Base-by-base conservation (phyloP, 2,329 filamentous ascomycete genomes). In the Alternaria conjuncta region DNA sequence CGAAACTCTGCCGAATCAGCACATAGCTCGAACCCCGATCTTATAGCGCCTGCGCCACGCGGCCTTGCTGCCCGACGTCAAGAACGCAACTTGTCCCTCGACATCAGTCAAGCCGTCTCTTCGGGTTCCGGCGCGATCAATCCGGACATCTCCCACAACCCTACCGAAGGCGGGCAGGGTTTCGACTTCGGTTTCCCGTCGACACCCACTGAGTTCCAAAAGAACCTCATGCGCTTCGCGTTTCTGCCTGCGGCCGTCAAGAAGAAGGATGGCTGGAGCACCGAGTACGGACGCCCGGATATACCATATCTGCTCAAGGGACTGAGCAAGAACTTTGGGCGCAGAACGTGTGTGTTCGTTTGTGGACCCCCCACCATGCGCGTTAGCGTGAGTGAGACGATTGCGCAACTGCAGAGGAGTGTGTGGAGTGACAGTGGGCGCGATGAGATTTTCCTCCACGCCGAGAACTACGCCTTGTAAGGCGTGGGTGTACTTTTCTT, bases 371-470 rank as follows among this genome's bases (percentile, higher is more conserved):
- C 93, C 2, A 85, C 88, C 61, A 96, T 97, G 94, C 85, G 95
- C 67, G 89, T 94, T 12, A 93, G 94, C 70, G 94, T 97, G 15
- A 90, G 92, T n/a, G 92, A 89, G 69, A 92, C 92, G 0, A 93
- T 97, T 23, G 95, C 95, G 3, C 84, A 87, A 61, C 82, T 97
- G 73, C 95, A 98, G 84, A 88, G 87, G 25, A 88, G 90, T 79
- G 94, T 98, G 54, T 94, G 93, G 91, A 89, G 87, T 6, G 90
- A 93, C 71, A 87, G 90, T 32, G 86, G 87, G 71, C 87, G 91
- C 50, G 94, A 97, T 76, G 95, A 97, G 86, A 92, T 98, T 58
- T 97, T 94, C 79, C 81, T 97, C 78, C 95, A 97, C 83, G 92
- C 94, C 4, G 95, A 98, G 84, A 97, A 97, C 79, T 97, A 97